These are phyloP conservation scores for Teratosphaeria gauchensis DNA, from an alignment of 2,329 filamentous ascomycete species.

Conservation along the genomic window DNA sequence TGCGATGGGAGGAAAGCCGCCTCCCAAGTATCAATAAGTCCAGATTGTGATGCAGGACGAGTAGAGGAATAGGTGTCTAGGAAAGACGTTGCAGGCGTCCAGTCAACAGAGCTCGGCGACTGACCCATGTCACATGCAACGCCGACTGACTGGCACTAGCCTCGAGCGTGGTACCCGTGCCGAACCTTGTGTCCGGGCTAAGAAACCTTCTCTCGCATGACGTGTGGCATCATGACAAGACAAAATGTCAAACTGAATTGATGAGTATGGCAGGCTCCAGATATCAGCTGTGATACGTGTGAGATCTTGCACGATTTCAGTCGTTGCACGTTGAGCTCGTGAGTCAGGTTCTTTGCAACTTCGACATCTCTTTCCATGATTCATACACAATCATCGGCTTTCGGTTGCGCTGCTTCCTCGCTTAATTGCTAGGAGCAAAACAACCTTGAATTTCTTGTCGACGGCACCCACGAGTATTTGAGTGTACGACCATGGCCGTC, in stretches of 20 bases:
- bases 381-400: not conserved
- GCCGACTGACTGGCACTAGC: not conserved
- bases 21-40: not conserved
- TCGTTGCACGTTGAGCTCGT: too few relatives aligned
- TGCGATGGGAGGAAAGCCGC: not conserved
- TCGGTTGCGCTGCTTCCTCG: not conserved
- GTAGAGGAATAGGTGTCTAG: not conserved
- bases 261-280: not conserved
- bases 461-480: too few relatives aligned
- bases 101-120: not conserved
- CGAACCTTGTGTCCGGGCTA: too few relatives aligned
- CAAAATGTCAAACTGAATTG: not conserved
- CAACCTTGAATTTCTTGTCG: not conserved
- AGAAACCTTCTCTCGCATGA: not conserved
- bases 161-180: too few relatives aligned
- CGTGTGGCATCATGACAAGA: not conserved
- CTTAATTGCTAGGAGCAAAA: not conserved
- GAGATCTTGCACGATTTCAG: too few relatives aligned
- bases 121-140: not conserved
- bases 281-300: not conserved
- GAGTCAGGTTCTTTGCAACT: not conserved
- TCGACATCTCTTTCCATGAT: not conserved
- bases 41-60: not conserved
- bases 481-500: not conserved
- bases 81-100: not conserved